Evolutionary conservation across 1,139 yeast genomes (phyloP).

Genomic region (Saccharomycopsis hybrid): DNA sequence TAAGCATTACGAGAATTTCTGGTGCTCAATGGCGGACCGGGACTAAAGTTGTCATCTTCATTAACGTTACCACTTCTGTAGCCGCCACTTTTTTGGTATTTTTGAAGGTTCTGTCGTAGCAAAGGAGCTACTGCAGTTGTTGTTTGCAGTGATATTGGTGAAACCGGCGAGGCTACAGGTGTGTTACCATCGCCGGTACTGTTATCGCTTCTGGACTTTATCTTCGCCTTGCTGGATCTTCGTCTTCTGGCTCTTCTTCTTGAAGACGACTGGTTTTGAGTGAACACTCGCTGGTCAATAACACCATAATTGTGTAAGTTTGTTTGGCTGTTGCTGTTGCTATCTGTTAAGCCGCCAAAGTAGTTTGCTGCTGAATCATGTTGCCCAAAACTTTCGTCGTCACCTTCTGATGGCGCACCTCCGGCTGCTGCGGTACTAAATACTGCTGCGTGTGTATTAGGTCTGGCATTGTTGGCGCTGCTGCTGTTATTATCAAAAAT

Average conservation of each 20-base stretch:
- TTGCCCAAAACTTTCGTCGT: no score
- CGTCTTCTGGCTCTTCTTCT: no score
- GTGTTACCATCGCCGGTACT: not conserved
- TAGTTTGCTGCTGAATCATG: no score
- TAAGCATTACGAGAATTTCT: not conserved
- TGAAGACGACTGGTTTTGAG: not conserved
- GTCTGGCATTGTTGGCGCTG: no score
- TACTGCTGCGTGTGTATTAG: no score
- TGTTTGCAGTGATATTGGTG: not conserved
- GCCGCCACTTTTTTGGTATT: no score
- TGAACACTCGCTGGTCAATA: conserved; percentile 14
- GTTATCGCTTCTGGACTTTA: not conserved
- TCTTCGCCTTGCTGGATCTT: not conserved
- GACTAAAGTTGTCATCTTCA: not conserved
- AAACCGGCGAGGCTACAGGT: no score
- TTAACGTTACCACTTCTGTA: not conserved
- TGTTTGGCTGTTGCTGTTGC: not conserved
- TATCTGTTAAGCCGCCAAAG: no score
- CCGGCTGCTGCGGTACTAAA: no score
- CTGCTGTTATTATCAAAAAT: conserved; percentile 8
- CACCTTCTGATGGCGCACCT: no score
- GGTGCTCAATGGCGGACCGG: no score
- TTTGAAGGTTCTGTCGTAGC: not conserved
- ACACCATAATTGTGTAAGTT: conserved; percentile 6
- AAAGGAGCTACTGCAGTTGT: not conserved